A percentile compares a stretch with the other conserved stretches of the same genome.
These are phyloP conservation scores for Euphorbia tirucalli DNA, from an alignment of 345 rosid genomes.

Conservation along the genomic window DNA sequence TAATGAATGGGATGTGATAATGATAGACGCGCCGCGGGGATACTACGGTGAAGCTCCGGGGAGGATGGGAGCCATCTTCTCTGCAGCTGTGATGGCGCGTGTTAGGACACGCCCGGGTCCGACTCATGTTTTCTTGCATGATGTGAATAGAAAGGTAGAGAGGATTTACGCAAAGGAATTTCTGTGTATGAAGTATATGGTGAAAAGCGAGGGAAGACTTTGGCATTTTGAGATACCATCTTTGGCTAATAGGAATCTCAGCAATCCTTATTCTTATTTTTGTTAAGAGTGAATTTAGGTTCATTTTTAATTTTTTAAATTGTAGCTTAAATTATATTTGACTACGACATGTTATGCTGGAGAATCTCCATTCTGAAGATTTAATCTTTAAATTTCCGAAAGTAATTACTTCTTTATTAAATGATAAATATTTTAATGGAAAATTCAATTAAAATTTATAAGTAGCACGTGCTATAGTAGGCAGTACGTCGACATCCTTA, in stretches of 20 bases:
- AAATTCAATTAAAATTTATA: too few species aligned
- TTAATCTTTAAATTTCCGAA: too few species aligned
- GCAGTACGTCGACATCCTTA: too few species aligned
- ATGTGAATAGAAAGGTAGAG: slow-evolving; percentile 68
- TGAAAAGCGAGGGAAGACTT: slow-evolving; percentile 44
- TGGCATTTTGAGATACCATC: slow-evolving; percentile 81
- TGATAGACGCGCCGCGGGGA: slow-evolving; percentile 82
- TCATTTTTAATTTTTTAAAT: not conserved
- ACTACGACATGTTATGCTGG: too few species aligned
- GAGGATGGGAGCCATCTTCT: slow-evolving; percentile 72
- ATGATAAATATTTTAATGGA: too few species aligned
- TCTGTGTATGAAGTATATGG: slow-evolving; percentile 52
- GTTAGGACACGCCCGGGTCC: slow-evolving; percentile 54
- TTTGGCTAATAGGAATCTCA: not conserved
- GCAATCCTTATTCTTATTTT: slow-evolving; percentile 1
- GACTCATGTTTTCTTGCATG: slow-evolving; percentile 74
- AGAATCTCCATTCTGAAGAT: too few species aligned
- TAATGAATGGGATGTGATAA: slow-evolving; percentile 75
- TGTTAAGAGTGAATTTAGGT: not conserved
- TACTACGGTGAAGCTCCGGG: slow-evolving; percentile 62
- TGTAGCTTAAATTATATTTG: too few species aligned
- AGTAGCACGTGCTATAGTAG: too few species aligned
- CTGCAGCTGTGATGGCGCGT: slow-evolving; percentile 72
- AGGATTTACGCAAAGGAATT: slow-evolving; percentile 56
- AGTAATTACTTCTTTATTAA: too few species aligned